Evolutionary conservation across 257 asterid genomes (phyloP).

Genomic region (Penstemon newberryi): DNA sequence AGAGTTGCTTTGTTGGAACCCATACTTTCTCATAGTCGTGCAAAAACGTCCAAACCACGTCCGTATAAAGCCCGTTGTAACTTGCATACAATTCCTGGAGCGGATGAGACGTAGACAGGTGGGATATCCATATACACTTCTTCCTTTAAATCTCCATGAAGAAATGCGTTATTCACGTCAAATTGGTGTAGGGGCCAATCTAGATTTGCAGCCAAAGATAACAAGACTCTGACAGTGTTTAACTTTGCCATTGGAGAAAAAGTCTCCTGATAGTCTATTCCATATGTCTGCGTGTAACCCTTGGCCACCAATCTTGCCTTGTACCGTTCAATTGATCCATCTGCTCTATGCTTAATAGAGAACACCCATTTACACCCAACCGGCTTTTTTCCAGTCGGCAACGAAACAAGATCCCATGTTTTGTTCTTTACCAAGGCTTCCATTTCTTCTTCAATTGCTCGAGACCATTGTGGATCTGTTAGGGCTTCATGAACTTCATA

Average conservation of each 20-base stretch:
- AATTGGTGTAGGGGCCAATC: not conserved
- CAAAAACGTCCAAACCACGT: constrained; percentile 12
- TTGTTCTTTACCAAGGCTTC: not conserved
- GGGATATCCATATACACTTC: too few relatives aligned
- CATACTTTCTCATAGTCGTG: not conserved
- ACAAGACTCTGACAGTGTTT: not conserved
- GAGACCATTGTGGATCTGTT: not conserved
- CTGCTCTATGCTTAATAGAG: too few relatives aligned
- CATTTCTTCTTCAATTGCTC: not conserved
- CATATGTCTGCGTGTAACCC: too few relatives aligned
- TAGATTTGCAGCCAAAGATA: not conserved
- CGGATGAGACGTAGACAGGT: not conserved
- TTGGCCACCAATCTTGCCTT: too few relatives aligned
- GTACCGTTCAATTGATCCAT: too few relatives aligned
- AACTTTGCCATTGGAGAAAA: not conserved
- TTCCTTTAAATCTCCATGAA: too few relatives aligned
- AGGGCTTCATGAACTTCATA: not conserved
- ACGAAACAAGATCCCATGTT: not conserved
- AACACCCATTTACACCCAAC: not conserved
- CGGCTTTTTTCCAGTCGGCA: not conserved
- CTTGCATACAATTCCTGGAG: not conserved
- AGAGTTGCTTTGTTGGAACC: not conserved
- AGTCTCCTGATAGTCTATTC: not conserved
- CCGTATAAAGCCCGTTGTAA: not conserved
- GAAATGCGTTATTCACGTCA: not conserved